Evolutionary conservation across 164 flowering plant species (phyloP).

Genomic region (Houttuynia cordata): DNA sequence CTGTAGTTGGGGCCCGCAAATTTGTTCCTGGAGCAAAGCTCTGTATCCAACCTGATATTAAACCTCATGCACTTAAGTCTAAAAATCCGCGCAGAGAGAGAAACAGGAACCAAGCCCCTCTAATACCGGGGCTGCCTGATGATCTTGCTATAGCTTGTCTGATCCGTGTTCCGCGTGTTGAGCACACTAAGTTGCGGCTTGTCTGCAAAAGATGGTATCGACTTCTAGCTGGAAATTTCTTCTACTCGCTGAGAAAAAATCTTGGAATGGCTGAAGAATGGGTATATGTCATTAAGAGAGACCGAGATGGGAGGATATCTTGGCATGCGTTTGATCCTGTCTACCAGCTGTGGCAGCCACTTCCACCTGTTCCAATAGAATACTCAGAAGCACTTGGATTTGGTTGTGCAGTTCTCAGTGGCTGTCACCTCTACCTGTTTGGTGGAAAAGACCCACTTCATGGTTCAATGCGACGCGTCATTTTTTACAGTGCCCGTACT

Average conservation of each 20-base stretch:
- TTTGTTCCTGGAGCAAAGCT: no score
- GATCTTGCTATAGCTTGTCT: constrained; percentile 96
- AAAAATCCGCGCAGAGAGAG: constrained; percentile 28
- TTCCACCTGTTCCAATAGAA: constrained; percentile 80
- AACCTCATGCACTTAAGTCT: no score
- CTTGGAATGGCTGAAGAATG: constrained; percentile 92
- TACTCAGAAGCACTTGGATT: constrained; percentile 78
- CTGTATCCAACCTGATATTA: no score
- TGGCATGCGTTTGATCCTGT: constrained; percentile 90
- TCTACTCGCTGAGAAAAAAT: constrained; percentile 60
- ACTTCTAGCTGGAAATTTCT: constrained; percentile 66
- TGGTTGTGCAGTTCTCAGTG: constrained; percentile 87
- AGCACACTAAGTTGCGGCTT: constrained; percentile 71
- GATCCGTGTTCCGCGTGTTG: constrained; percentile 78
- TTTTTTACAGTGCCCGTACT: constrained; percentile 76
- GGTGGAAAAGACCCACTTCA: constrained; percentile 81
- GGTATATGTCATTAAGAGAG: constrained; percentile 87
- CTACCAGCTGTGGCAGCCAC: constrained; percentile 82
- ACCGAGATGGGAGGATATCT: constrained; percentile 78
- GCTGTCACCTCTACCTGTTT: constrained; percentile 72
- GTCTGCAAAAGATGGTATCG: constrained; percentile 91
- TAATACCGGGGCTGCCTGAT: constrained; percentile 86
- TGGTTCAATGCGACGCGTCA: constrained; percentile 80
- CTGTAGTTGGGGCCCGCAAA: no score
- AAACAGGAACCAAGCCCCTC: constrained; percentile 59